phyloP scores from a whole-genome alignment of 352 stramenopile species.

The Elongisporangium prolatum region DNA sequence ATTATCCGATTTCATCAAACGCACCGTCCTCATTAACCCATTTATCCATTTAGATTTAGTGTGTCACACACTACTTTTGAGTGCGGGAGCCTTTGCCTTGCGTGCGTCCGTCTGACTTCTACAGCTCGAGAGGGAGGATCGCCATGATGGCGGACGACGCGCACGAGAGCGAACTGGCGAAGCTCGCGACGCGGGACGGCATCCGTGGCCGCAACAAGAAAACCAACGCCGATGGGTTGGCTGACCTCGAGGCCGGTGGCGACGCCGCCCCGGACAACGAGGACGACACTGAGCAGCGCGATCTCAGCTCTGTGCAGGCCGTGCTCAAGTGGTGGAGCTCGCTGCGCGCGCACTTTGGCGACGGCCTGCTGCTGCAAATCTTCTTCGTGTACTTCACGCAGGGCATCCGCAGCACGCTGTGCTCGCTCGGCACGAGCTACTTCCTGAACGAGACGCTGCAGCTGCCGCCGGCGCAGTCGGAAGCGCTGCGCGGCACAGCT shows the following conservation, averaged over 20 bases:
- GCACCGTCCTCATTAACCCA: background rate
- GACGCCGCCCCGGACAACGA: slow-evolving; percentile 11
- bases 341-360: slow-evolving; percentile 61
- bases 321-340: slow-evolving; percentile 54
- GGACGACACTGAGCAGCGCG: slow-evolving; percentile 8
- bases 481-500: slow-evolving; percentile 56
- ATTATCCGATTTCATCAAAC: no score
- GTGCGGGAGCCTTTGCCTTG: background rate
- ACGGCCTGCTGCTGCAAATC: slow-evolving; percentile 67
- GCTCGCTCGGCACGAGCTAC: slow-evolving; percentile 73
- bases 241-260: slow-evolving; percentile 2
- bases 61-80: background rate
- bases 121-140: background rate
- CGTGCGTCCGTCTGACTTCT: background rate
- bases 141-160: slow-evolving; percentile 7
- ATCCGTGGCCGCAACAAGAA: slow-evolving; percentile 66
- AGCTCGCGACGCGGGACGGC: slow-evolving; percentile 22
- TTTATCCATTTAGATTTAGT: background rate
- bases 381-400: slow-evolving; percentile 86
- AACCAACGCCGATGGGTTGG: slow-evolving; percentile 12
- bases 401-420: slow-evolving; percentile 69
- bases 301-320: slow-evolving; percentile 23
- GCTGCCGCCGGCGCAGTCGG: slow-evolving; percentile 55
- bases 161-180: background rate
- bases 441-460: slow-evolving; percentile 76